Evolutionary conservation across 352 stramenopile genomes (phyloP).

Genomic region (Phytopythium vexans): DNA sequence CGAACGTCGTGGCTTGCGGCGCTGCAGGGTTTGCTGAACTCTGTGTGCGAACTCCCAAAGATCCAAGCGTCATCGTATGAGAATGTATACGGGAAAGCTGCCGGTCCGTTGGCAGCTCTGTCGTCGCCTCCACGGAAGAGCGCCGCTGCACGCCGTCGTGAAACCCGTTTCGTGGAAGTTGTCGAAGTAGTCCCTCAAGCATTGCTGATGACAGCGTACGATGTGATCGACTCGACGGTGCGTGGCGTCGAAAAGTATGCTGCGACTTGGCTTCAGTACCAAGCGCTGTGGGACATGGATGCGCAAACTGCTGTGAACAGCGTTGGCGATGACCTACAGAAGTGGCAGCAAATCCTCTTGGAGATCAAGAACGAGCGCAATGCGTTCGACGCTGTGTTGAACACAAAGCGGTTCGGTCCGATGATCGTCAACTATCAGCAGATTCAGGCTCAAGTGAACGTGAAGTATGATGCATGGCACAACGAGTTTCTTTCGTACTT

Average conservation of each 20-base stretch:
- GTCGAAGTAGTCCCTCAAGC: slow-evolving; percentile 50
- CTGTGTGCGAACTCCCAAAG: slow-evolving; percentile 92
- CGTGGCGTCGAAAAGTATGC: slow-evolving; percentile 92
- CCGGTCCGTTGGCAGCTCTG: slow-evolving; percentile 34
- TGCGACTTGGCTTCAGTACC: slow-evolving; percentile 97
- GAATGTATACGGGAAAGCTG: slow-evolving; percentile 79
- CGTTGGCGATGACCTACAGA: slow-evolving; percentile 93
- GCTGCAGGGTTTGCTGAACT: slow-evolving; percentile 93
- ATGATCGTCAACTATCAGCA: slow-evolving; percentile 91
- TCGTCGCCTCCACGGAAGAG: slow-evolving; percentile 65
- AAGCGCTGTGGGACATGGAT: slow-evolving; percentile 99
- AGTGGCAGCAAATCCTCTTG: slow-evolving; percentile 97
- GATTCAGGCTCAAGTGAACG: slow-evolving; percentile 92
- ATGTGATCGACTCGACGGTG: slow-evolving; percentile 70
- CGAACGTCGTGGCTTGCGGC: slow-evolving; percentile 86
- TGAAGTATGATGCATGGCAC: slow-evolving; percentile 99
- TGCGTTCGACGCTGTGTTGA: slow-evolving; percentile 92
- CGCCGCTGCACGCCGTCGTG: slow-evolving; percentile 46
- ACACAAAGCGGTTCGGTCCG: slow-evolving; percentile 88
- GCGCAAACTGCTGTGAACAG: slow-evolving; percentile 90
- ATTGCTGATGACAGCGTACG: slow-evolving; percentile 76
- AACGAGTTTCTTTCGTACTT: slow-evolving; percentile 98
- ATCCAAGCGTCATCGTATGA: slow-evolving; percentile 86
- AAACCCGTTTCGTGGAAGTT: slow-evolving; percentile 73
- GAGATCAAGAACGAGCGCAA: slow-evolving; percentile 95